Evolutionary conservation across 1,139 yeast species (phyloP), one percentile per base, ranked within the genome.

Genomic region (Sugiyamaella neomexicana): DNA sequence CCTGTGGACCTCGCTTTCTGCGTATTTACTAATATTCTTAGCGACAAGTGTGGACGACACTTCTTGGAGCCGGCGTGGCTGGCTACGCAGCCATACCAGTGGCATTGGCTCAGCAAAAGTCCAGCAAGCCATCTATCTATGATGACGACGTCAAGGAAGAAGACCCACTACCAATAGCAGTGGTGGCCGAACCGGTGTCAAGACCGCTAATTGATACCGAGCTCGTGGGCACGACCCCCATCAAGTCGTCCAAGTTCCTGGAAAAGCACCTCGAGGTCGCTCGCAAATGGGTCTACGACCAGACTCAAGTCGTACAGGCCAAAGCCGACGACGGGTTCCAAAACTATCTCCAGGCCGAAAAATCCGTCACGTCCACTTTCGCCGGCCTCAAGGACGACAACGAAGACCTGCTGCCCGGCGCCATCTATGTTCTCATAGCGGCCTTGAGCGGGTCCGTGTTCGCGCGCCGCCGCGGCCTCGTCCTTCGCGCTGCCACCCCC

Each of bases 391-490:
- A 87, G 69, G 80, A 82, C 62, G 83, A 79, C 60, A 75, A 80
- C 51, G 98, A 90, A 70, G 88, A 83, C 57, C 72, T 91, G 52
- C 75, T 87, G 46, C 96, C 97, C 9, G 89, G 89, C 57, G 73
- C 85, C 4, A 73, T 89, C 27, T 90, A 88, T 66, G 77, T 89
- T 27, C 66, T 82, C 10, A 81, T 90, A 42, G 93, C 91, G n/a
- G 78, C 84, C 1, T 78, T 91, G 63, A 75, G 95, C 3, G 98
- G 97, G 52, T 81, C 89, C 29, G 83, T 93, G 49, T 68, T 87
- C 50, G 82, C 96, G 2, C 89, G 96, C 66, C 84, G 84, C 64
- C 79, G 89, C 58, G 81, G 83, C 47, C 57, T 86, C 12, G 53
- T 85, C 3, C 69, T 88, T 13, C 83, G 85, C 64, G 72, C 79